Evolutionary conservation across 257 asterid genomes (phyloP).

Genomic region (Thymus mandschuricus): DNA sequence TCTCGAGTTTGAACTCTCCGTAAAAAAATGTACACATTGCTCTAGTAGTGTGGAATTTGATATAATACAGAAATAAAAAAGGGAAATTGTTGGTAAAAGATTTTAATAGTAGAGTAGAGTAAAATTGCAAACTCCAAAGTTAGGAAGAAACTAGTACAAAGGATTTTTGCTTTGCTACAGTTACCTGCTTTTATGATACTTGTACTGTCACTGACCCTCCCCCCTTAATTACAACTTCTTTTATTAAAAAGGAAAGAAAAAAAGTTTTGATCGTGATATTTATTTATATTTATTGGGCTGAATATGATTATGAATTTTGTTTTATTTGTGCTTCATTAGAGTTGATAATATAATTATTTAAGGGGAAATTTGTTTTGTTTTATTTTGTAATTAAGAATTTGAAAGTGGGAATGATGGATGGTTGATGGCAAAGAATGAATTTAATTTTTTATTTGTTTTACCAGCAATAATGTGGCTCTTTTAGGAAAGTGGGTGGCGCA

Average conservation of each 20-base stretch:
- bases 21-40: neutral
- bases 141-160: slow-evolving; percentile 8
- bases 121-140: slow-evolving; percentile 13
- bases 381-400: neutral
- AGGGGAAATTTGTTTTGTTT: no score
- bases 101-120: slow-evolving; percentile 1
- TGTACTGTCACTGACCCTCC: slow-evolving; percentile 22
- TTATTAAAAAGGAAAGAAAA: no score
- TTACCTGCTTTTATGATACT: slow-evolving; percentile 28
- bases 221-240: neutral
- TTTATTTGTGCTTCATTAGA: no score
- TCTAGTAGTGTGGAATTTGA: neutral
- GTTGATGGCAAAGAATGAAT: slow-evolving; percentile 23
- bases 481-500: slow-evolving; percentile 45
- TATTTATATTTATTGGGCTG: neutral
- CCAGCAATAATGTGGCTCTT: slow-evolving; percentile 34
- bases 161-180: slow-evolving; percentile 22
- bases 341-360: neutral
- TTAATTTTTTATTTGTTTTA: neutral
- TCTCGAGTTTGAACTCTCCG: no score
- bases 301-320: no score
- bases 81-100: slow-evolving; percentile 14
- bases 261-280: neutral
- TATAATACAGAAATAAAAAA: slow-evolving; percentile 6
- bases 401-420: slow-evolving; percentile 33